These are phyloP conservation scores for Cercophora sp. DNA, from an alignment of 495 filamentous ascomycete species.

Conservation along the genomic window DNA sequence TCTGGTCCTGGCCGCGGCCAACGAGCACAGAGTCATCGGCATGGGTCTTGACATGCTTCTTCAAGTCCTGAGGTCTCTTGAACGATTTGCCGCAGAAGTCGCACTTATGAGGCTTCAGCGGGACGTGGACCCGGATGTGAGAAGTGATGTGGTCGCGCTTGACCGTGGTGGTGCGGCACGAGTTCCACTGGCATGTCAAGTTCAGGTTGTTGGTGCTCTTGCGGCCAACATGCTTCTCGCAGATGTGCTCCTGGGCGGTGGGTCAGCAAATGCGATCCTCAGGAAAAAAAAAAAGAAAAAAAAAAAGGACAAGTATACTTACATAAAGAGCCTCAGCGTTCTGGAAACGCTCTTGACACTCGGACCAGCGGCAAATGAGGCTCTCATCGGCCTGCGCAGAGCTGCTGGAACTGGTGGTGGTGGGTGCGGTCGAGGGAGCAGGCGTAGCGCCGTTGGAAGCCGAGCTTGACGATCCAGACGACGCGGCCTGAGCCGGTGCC, in stretches of 20 bases:
- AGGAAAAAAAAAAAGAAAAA: too few species aligned
- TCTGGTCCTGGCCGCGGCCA: slow-evolving; percentile 68
- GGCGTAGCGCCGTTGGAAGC: slow-evolving; percentile 43
- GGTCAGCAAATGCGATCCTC: too few species aligned
- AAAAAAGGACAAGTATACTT: too few species aligned
- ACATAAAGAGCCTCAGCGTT: slow-evolving; percentile 87
- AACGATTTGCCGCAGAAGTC: slow-evolving; percentile 98
- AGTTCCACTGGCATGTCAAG: slow-evolving; percentile 94
- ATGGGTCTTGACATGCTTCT: slow-evolving; percentile 99
- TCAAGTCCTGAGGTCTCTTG: slow-evolving; percentile 97
- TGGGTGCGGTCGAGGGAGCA: slow-evolving; percentile 37
- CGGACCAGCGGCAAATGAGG: slow-evolving; percentile 80
- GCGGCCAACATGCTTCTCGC: slow-evolving; percentile 95
- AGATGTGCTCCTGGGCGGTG: slow-evolving; percentile 80
- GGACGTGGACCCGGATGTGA: slow-evolving; percentile 97
- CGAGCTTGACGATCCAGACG: slow-evolving; percentile 20
- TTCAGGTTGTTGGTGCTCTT: slow-evolving; percentile 99
- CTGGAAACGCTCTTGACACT: slow-evolving; percentile 75
- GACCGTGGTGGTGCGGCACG: slow-evolving; percentile 91
- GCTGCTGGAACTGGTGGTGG: slow-evolving; percentile 36
- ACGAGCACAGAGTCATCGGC: slow-evolving; percentile 88
- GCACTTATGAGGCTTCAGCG: slow-evolving; percentile 96
- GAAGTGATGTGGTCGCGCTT: slow-evolving; percentile 99
- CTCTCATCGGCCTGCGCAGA: slow-evolving; percentile 51
- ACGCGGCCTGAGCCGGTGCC: slow-evolving; percentile 13